phyloP scores from a whole-genome alignment of 768 basidiomycete genomes.

The Pleurotus tuber-regium region DNA sequence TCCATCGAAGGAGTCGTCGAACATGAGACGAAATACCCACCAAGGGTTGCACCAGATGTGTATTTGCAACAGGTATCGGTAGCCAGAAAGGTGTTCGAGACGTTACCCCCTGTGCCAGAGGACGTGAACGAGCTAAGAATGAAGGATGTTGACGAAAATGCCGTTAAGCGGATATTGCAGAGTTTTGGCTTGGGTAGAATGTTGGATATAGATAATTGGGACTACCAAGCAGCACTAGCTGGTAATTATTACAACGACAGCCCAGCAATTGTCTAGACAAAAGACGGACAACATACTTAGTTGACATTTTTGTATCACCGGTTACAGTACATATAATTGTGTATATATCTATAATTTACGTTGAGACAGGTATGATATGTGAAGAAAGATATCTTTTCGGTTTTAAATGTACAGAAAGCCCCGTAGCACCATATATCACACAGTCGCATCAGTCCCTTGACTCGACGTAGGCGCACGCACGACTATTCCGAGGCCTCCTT shows the following conservation, averaged over 20 bases:
- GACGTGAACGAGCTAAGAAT: conserved; percentile 27
- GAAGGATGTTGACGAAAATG: conserved; percentile 35
- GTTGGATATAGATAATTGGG: conserved; percentile 37
- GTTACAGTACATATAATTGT: too few species aligned
- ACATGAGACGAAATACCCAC: conserved; percentile 47
- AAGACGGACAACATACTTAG: too few species aligned
- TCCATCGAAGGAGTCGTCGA: conserved; percentile 71
- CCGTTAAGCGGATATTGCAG: conserved; percentile 45
- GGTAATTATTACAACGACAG: conserved; percentile 71
- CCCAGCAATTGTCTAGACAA: too few species aligned
- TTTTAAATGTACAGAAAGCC: too few species aligned
- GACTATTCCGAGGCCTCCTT: too few species aligned
- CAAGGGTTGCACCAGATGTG: conserved; percentile 38
- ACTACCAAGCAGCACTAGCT: conserved; percentile 41
- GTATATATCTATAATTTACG: too few species aligned
- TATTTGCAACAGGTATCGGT: conserved; percentile 65
- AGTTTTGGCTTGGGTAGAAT: conserved; percentile 46
- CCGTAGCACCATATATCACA: too few species aligned
- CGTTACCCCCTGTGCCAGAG: conserved; percentile 62
- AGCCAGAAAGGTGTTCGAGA: conserved; percentile 64
- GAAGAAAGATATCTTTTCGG: too few species aligned
- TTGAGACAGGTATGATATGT: too few species aligned
- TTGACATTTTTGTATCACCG: too few species aligned
- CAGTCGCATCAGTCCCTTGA: too few species aligned
- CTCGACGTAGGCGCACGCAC: too few species aligned